Evolutionary conservation across 2,329 filamentous ascomycete species (phyloP).

Genomic region (Chaetomium globosum): DNA sequence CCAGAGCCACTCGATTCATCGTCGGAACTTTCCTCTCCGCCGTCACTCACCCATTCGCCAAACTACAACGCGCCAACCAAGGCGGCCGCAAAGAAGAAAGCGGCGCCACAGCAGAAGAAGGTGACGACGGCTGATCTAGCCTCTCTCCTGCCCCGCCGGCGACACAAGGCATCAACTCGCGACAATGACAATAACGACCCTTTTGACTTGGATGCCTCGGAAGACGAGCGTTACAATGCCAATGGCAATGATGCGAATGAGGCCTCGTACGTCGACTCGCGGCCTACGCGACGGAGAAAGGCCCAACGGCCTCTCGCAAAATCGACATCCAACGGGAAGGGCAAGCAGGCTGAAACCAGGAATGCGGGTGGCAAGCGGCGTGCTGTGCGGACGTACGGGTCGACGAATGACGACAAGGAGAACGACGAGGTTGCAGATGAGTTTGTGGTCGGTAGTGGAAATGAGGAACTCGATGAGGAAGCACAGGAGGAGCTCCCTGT

Average conservation of each 20-base stretch:
- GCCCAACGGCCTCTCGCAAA: slow-evolving; percentile 37
- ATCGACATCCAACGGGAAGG: slow-evolving; percentile 34
- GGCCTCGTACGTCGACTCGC: slow-evolving; percentile 49
- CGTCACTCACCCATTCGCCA: slow-evolving; percentile 68
- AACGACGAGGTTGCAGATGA: slow-evolving; percentile 49
- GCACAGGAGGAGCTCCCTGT: slow-evolving; percentile 41
- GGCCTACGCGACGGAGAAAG: slow-evolving; percentile 41
- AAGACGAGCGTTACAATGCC: slow-evolving; percentile 50
- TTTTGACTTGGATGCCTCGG: slow-evolving; percentile 49
- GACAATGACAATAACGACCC: slow-evolving; percentile 44
- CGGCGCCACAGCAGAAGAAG: slow-evolving; percentile 45
- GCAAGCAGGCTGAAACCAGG: slow-evolving; percentile 34
- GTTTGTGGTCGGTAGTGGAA: slow-evolving; percentile 29
- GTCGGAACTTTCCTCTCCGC: slow-evolving; percentile 64
- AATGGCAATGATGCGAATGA: slow-evolving; percentile 58
- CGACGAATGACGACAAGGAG: slow-evolving; percentile 60
- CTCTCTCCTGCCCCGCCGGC: slow-evolving; percentile 57
- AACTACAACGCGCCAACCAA: slow-evolving; percentile 49
- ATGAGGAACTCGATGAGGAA: slow-evolving; percentile 38
- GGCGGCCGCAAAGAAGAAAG: slow-evolving; percentile 39
- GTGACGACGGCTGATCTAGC: slow-evolving; percentile 59
- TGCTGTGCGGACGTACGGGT: slow-evolving; percentile 52
- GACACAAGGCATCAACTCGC: slow-evolving; percentile 42
- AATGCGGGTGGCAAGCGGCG: slow-evolving; percentile 27
- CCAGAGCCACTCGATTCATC: slow-evolving; percentile 47